Base-by-base conservation (phyloP, 139 green algal genomes). In the Diplosphaera chodatii region DNA sequence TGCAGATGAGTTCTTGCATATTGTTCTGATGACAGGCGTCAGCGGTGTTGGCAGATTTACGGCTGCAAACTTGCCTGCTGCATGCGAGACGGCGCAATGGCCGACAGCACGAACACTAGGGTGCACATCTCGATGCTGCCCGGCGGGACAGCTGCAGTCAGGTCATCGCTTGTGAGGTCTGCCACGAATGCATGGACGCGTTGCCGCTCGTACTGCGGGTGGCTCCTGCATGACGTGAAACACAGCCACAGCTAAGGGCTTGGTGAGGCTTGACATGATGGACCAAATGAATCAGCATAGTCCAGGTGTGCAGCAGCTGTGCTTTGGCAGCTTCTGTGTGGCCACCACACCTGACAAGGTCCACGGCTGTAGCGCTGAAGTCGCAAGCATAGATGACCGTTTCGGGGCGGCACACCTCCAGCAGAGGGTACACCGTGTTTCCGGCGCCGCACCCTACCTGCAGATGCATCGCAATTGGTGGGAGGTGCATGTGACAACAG, bases 371-470 rank as follows among this genome's bases (percentile, higher is more conserved):
- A 1, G 82, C 55, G 8, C 91, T 90, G 74, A 97, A 98, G 77
- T 98, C 94, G 76, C 89, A 97, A 33, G 88, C 91, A 68, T 90
- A 93, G 4, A 96, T 80, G 1, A 69, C 64, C 18, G 83, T 67
- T 4, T 80, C 27, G 0, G 82, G 76, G 74, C 95, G 90, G 48
- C 48, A 59, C 30, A 83, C 6, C 40, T 92, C 86, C 10, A 96
- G 73, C 59, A 98, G 74, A 0, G 94, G 94, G 74, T 88, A 97
- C 28, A 91, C 75, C 21, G 90, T 89, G 83, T 98, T 99, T 70
- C 94, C 94, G 1, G 85, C 92, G 6, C 94, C 94, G 76, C 94
- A 99, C 25, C 94, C 94, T 8, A 97, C 87, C 91, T 98, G 77
- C n/a, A n/a, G n/a, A n/a, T n/a, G n/a, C n/a, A n/a, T n/a, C n/a